Evolutionary conservation across 805 yeast genomes (phyloP), one percentile per base, ranked within the genome.

Genomic region (Hanseniaspora clermontiae): DNA sequence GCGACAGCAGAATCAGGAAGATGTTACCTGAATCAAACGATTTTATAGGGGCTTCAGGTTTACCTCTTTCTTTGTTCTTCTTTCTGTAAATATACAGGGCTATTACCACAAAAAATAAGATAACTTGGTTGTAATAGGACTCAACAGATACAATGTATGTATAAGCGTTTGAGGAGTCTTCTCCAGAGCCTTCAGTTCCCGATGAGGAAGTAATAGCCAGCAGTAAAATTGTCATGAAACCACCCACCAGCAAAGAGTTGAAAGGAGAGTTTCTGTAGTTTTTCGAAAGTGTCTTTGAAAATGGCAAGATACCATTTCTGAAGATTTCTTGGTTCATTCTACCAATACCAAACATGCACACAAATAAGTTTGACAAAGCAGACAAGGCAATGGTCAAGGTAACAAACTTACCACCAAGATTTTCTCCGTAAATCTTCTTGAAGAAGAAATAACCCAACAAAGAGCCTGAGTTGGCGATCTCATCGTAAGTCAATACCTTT

Each of bases 311-410:
- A 0, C 86, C 86, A 61, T 81, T 85, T 57, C 83, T 70, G 60
- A 82, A 80, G 5, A 78, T 77, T 64, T 81, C 86, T 63, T 82
- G 87, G 60, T 78, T 78, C 70, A 78, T 77, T 63, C 87, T 71
- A 0, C 84, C 78, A 11, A 79, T 70, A 5, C 81, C 74, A 63
- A 81, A 82, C 17, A 80, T 61, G 1, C 79, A 83, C 11, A 81
- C 85, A 65, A 80, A 75, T 2, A 81, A 77, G 61, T 82, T 82
- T 0, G 86, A 83, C 1, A 78, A 79, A 5, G 85, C 74, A 42
- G 82, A 78, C n/a, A 81, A 57, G 0, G 84, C 84, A 31, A 81
- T 77, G 0, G 83, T 72, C 38, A 78, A 63, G 0, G 85, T 77
- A 49, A 82, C 72, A 47, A 82, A 67, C 59, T 74, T 77, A 46